A percentile compares a stretch with the other conserved stretches of the same genome.
These are phyloP conservation scores for Hygrocybe coccinea DNA, from an alignment of 768 basidiomycete species.

Conservation along the genomic window DNA sequence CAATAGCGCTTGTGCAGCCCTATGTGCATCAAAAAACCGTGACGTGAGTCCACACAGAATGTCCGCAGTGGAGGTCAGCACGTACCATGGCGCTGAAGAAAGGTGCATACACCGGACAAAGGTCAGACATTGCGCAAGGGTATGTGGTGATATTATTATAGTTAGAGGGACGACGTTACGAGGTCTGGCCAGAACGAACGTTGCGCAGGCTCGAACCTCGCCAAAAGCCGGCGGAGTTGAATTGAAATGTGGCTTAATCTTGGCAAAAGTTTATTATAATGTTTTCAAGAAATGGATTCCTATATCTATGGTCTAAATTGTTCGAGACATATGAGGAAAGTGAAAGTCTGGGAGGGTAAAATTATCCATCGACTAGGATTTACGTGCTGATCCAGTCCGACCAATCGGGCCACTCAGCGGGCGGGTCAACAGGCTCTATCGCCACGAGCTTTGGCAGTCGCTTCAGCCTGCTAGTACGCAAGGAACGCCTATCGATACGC, in stretches of 20 bases:
- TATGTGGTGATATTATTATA: constrained; percentile 31
- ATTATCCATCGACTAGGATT: neutral
- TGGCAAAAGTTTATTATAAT: too few relatives aligned
- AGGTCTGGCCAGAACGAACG: neutral
- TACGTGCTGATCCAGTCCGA: neutral
- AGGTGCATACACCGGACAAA: constrained; percentile 93
- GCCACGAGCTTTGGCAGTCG: neutral
- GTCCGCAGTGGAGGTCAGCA: constrained; percentile 6
- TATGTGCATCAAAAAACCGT: constrained; percentile 26
- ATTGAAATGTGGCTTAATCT: too few relatives aligned
- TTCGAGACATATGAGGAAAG: too few relatives aligned
- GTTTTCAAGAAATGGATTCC: too few relatives aligned
- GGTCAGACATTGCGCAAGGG: constrained; percentile 57
- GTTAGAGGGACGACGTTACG: neutral
- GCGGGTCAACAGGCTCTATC: neutral
- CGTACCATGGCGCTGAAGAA: constrained; percentile 97
- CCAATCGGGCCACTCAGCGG: neutral
- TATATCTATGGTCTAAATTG: too few relatives aligned
- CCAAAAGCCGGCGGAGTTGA: too few relatives aligned
- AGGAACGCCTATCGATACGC: neutral
- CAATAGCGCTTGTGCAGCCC: constrained; percentile 96
- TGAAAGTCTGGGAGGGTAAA: too few relatives aligned
- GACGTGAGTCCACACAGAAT: neutral
- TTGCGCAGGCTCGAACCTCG: too few relatives aligned
- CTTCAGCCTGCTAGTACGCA: neutral